A percentile compares a stretch with the other conserved stretches of the same genome.
Conservation (phyloP, 495 filamentous ascomycete species). For the Usnea hakonensis region DNA sequence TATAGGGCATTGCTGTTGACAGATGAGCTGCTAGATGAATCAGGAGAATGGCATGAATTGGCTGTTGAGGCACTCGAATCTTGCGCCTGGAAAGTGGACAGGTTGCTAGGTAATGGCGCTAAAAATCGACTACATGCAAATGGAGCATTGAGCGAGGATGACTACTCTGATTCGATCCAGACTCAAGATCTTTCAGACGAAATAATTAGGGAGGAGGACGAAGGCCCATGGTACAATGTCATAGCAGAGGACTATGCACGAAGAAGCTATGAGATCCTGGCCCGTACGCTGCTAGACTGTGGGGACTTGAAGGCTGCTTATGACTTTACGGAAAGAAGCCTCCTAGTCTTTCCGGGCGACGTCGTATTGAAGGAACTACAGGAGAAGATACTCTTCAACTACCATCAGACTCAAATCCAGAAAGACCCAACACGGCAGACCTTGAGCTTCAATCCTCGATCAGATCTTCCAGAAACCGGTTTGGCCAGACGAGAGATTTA, state of each 20-base stretch:
- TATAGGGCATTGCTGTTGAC: conserved; percentile 80
- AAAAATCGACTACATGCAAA: conserved; percentile 11
- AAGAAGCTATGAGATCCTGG: conserved; percentile 43
- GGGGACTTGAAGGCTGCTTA: conserved; percentile 64
- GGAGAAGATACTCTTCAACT: conserved; percentile 5
- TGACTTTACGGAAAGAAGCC: conserved; percentile 49
- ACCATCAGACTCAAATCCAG: conserved; percentile 1
- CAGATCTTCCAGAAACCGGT: conserved; percentile 21
- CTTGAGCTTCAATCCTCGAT: conserved; percentile 15
- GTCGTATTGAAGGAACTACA: conserved; percentile 6
- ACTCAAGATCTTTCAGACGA: background rate
- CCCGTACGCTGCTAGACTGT: conserved; percentile 54
- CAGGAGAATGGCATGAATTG: conserved; percentile 52
- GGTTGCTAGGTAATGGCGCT: conserved; percentile 1
- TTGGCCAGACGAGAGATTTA: conserved; percentile 76
- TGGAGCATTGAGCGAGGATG: background rate
- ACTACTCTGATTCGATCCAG: background rate
- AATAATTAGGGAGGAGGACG: background rate
- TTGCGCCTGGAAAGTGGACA: conserved; percentile 10
- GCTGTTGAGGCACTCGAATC: conserved; percentile 37
- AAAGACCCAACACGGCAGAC: conserved; percentile 12
- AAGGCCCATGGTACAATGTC: conserved; percentile 26
- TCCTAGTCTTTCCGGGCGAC: conserved; percentile 6
- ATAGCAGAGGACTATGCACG: conserved; percentile 36
- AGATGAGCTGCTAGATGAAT: conserved; percentile 55